Percentiles rank a stretch among this genome's conserved stretches.
Evolutionary conservation across 2,329 filamentous ascomycete genomes (phyloP).

Genomic region (Aspergillus sp.): DNA sequence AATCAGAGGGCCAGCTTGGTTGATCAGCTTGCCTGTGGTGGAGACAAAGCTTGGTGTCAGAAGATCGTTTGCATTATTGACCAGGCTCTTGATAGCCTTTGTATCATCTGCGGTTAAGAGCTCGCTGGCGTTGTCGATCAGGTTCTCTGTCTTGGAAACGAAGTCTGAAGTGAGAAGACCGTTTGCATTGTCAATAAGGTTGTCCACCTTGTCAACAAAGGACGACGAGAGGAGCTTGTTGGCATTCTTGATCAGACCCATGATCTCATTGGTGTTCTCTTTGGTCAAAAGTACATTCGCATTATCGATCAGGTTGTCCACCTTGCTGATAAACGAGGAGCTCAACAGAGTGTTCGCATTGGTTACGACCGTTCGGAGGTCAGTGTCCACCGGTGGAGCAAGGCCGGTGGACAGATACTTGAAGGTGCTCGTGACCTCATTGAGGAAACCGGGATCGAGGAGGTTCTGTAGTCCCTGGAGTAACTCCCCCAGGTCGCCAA

Average conservation of each 20-base stretch:
- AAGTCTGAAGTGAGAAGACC: slow-evolving; percentile 23
- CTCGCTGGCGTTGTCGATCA: neutral
- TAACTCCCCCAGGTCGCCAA: neutral
- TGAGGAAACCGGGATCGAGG: neutral
- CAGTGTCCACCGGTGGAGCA: neutral
- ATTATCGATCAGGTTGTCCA: slow-evolving; percentile 19
- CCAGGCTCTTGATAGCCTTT: slow-evolving; percentile 20
- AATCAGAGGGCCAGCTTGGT: neutral
- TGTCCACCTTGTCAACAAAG: slow-evolving; percentile 25
- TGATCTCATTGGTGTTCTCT: slow-evolving; percentile 23
- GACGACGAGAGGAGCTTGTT: slow-evolving; percentile 31
- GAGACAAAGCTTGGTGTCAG: slow-evolving; percentile 5
- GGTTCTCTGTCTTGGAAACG: slow-evolving; percentile 13
- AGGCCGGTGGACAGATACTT: neutral
- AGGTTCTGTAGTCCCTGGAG: neutral
- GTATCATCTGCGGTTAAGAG: slow-evolving; percentile 23
- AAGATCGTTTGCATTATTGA: neutral
- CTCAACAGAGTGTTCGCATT: slow-evolving; percentile 10
- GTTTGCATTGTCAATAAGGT: slow-evolving; percentile 19
- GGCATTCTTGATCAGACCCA: slow-evolving; percentile 22
- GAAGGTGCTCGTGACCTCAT: neutral
- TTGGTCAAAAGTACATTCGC: slow-evolving; percentile 31
- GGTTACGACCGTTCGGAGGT: neutral
- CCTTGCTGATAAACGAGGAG: slow-evolving; percentile 18
- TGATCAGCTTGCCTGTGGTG: slow-evolving; percentile 22